phyloP scores from a whole-genome alignment of 305 asterid genomes.

The Rubia balearica region DNA sequence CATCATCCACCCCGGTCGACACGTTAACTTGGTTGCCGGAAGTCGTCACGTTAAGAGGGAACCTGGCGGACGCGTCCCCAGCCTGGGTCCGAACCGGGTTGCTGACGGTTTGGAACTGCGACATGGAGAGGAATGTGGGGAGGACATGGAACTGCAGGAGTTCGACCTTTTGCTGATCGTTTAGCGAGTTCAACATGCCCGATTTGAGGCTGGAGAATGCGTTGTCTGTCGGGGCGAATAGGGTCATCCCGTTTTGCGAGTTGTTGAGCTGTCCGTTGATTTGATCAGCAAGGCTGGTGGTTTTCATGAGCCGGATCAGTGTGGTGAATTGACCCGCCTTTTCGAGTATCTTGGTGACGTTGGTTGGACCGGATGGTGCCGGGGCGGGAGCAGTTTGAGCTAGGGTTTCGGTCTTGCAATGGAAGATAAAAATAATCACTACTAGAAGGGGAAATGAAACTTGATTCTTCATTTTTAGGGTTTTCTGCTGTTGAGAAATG shows the following conservation, averaged over 20 bases:
- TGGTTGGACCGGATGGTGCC: conserved; percentile 36
- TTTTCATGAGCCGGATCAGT: conserved; percentile 27
- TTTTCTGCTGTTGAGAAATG: background rate
- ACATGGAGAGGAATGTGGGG: conserved; percentile 26
- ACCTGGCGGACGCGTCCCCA: conserved; percentile 27
- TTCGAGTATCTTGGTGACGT: conserved; percentile 41
- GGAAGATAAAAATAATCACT: conserved; percentile 17
- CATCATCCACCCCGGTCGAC: conserved; percentile 34
- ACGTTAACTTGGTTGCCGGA: conserved; percentile 42
- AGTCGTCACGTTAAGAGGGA: conserved; percentile 34
- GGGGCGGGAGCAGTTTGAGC: conserved; percentile 35
- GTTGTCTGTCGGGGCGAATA: conserved; percentile 42
- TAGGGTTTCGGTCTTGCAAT: conserved; percentile 13
- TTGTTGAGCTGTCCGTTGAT: conserved; percentile 37
- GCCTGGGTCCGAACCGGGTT: conserved; percentile 45
- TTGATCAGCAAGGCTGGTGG: conserved; percentile 30
- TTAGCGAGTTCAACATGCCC: conserved; percentile 33
- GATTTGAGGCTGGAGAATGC: conserved; percentile 32
- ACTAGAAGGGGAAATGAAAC: conserved; percentile 8
- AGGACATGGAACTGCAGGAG: conserved; percentile 32
- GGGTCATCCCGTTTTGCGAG: conserved; percentile 33
- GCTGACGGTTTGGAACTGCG: conserved; percentile 42
- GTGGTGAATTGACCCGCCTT: conserved; percentile 42
- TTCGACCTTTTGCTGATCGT: conserved; percentile 30
- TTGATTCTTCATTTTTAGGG: conserved; percentile 16